These are phyloP conservation scores for Endocladia muricata DNA, from an alignment of 31 red algal genomes.

Conservation along the genomic window DNA sequence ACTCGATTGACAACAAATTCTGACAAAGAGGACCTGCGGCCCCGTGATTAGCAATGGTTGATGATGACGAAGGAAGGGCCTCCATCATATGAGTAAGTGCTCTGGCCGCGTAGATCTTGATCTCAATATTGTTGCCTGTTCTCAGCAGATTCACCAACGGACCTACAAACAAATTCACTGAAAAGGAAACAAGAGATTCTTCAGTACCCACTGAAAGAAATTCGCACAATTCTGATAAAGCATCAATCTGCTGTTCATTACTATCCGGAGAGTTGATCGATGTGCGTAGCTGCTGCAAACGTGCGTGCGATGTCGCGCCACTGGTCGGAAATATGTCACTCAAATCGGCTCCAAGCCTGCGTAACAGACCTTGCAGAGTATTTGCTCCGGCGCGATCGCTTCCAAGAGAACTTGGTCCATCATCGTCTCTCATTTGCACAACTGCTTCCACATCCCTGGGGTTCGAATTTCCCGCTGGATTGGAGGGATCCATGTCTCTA, in stretches of 20 bases:
- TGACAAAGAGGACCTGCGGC: conserved; percentile 75
- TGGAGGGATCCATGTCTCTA: conserved; percentile 24
- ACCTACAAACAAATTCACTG: conserved; percentile 73
- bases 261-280: conserved; percentile 37
- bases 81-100: conserved; percentile 92
- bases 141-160: conserved; percentile 70
- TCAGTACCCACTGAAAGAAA: conserved; percentile 90
- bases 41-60: conserved; percentile 70
- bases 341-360: conserved; percentile 71
- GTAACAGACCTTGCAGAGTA: conserved; percentile 71
- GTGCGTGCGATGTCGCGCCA: conserved; percentile 36
- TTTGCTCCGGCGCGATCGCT: conserved; percentile 28
- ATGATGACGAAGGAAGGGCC: conserved; percentile 63
- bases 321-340: conserved; percentile 68
- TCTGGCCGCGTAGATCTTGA: conserved; percentile 82
- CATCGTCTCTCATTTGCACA: conserved; percentile 18
- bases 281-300: conserved; percentile 61
- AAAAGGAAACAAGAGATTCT: conserved; percentile 82
- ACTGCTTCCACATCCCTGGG: conserved; percentile 2
- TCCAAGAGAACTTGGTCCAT: conserved; percentile 22
- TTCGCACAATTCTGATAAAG: conserved; percentile 86
- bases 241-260: conserved; percentile 45
- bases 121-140: conserved; percentile 41
- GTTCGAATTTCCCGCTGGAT: conserved; percentile 1
- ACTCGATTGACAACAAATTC: conserved; percentile 82